Evolutionary conservation across 2,329 filamentous ascomycete species (phyloP), one percentile per base, ranked within the genome.

Genomic region (Aureobasidium zeae): DNA sequence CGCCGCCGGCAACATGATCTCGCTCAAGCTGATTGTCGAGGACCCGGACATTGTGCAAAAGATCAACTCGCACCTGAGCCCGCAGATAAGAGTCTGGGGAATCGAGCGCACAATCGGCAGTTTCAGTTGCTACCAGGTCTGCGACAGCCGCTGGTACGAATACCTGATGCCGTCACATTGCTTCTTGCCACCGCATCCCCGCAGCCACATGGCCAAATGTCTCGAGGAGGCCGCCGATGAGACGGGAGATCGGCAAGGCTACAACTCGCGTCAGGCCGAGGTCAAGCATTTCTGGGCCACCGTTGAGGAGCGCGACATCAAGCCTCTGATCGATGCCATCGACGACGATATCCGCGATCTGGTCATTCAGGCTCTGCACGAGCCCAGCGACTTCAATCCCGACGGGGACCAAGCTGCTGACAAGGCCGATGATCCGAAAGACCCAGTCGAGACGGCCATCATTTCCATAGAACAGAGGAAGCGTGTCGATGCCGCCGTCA

Each of bases 71-170:
- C 69, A 84, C 45, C 72, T 98, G 29, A 83, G 83, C 2, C 74
- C 81, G 3, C 91, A 98, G 67, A 98, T 98, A 51, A 79, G 91
- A 39, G 76, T 98, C 2, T 98, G 91, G 91, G 91, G 86, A 3
- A 86, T 94, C 49, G 79, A 93, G 63, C 73, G 86, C 39, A 93
- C 89, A 1, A 89, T 82, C 59, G 89, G 88, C 52, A 78, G 79
- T 53, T 98, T 96, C 70, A 95, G 85, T 63, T 89, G 85, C 64
- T 98, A 98, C 64, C 83, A 94, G 59, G 76, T 85, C 45, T 95
- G 89, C 64, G 91, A 98, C 64, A 94, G 87, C 19, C 75, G 91
- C 53, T 93, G 88, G 73, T 98, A 98, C 65, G 91, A 98, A 67
- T 98, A 98, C 60, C 71, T 98, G 41, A 85, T 98, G 62, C 91